These are phyloP conservation scores for Pythium plurisporium DNA, from an alignment of 352 stramenopile species.

Conservation along the genomic window DNA sequence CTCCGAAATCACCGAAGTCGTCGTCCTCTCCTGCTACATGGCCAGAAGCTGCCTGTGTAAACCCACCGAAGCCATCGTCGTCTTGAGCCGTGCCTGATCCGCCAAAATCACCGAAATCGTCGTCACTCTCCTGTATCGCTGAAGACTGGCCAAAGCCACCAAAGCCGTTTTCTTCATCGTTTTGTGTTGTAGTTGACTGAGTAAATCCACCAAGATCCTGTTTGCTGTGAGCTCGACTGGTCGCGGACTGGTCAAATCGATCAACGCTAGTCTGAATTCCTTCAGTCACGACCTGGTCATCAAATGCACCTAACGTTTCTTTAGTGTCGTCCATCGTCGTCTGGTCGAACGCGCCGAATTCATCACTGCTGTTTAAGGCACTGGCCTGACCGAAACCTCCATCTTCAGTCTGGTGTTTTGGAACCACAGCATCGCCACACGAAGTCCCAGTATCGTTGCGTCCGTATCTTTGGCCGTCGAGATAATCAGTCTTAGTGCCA, in stretches of 20 bases:
- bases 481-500: too few species aligned
- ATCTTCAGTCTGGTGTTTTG: too few species aligned
- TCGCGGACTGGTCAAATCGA: too few species aligned
- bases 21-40: constrained; percentile 16
- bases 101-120: constrained; percentile 35
- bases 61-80: constrained; percentile 38
- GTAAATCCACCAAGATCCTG: constrained; percentile 46
- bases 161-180: constrained; percentile 19
- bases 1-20: constrained; percentile 37
- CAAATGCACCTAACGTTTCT: too few species aligned
- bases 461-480: too few species aligned
- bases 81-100: not conserved
- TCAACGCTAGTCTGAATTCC: too few species aligned
- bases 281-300: too few species aligned
- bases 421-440: too few species aligned
- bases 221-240: too few species aligned
- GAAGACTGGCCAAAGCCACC: constrained; percentile 9
- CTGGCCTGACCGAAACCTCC: too few species aligned
- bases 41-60: constrained; percentile 2
- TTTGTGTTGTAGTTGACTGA: constrained; percentile 11
- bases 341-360: not conserved
- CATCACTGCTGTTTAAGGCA: not conserved
- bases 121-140: constrained; percentile 15
- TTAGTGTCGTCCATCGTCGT: not conserved
- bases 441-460: too few species aligned